phyloP scores from a whole-genome alignment of 1,284 basidiomycete species.

The Pseudozyma pruni region DNA sequence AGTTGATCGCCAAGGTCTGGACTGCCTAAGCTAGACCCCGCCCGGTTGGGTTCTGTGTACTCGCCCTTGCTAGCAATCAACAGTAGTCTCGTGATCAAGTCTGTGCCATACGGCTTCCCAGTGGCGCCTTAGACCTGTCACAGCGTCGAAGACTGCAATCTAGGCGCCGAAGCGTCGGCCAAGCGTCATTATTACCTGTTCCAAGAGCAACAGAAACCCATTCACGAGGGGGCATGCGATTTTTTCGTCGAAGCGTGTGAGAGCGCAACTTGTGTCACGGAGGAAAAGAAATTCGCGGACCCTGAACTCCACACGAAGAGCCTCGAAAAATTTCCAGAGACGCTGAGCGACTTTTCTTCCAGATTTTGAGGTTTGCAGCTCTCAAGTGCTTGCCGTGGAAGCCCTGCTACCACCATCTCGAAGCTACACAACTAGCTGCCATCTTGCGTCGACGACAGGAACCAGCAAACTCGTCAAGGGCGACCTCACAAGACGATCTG shows the following conservation, averaged over 20 bases:
- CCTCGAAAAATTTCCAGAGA: constrained; percentile 27
- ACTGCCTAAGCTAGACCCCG: constrained; percentile 72
- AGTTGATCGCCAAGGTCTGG: constrained; percentile 77
- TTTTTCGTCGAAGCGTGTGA: neutral
- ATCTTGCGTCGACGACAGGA: no score
- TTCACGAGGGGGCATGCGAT: no score
- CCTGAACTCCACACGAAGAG: constrained; percentile 43
- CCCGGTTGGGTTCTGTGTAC: no score
- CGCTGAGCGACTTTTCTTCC: constrained; percentile 24
- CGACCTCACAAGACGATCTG: no score
- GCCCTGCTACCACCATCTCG: constrained; percentile 1
- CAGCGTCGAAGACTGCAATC: no score
- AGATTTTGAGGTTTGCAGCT: constrained; percentile 9
- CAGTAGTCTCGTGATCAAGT: neutral
- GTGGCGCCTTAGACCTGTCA: no score
- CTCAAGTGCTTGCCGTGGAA: no score
- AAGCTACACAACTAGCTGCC: neutral
- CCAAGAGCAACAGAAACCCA: neutral
- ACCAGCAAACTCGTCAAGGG: no score
- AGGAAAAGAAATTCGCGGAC: constrained; percentile 6
- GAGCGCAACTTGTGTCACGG: neutral
- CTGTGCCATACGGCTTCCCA: neutral
- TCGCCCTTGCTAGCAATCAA: constrained; percentile 12
- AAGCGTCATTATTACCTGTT: no score
- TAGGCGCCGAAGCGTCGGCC: no score